Evolutionary conservation across 2,329 filamentous ascomycete species (phyloP).

Genomic region (Botrytis paeoniae): DNA sequence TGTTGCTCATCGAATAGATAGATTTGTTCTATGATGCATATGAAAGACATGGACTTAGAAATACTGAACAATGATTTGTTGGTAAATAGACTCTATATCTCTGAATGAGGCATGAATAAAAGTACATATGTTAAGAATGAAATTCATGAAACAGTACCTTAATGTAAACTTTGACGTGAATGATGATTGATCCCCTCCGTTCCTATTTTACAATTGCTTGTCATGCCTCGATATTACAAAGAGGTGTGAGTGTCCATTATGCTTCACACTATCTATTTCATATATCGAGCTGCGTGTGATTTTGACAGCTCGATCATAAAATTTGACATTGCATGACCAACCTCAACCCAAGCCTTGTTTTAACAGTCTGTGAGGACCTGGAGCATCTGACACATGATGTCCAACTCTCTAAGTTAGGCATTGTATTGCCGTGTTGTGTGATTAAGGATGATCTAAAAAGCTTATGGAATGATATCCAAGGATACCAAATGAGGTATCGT

Average conservation of each 20-base stretch:
- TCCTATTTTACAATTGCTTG: too few species aligned
- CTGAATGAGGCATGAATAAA: conserved; percentile 4
- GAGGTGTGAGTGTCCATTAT: background rate
- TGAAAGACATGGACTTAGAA: background rate
- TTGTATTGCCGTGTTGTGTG: background rate
- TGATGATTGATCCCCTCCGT: background rate
- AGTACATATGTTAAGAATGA: background rate
- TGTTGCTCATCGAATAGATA: conserved; percentile 6
- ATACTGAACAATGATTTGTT: background rate
- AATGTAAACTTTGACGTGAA: background rate
- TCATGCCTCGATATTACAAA: background rate
- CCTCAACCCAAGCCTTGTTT: background rate
- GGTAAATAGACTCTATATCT: background rate
- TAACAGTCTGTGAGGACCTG: background rate
- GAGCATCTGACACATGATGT: background rate
- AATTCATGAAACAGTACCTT: background rate
- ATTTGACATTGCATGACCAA: background rate
- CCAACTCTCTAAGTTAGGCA: background rate
- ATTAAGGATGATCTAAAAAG: background rate
- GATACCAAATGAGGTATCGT: background rate
- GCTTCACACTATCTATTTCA: background rate
- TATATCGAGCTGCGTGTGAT: background rate
- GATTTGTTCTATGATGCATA: background rate
- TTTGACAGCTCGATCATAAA: background rate
- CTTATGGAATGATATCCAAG: background rate